These are phyloP conservation scores for Lentinula lateritia DNA, from an alignment of 768 basidiomycete genomes.

Conservation along the genomic window DNA sequence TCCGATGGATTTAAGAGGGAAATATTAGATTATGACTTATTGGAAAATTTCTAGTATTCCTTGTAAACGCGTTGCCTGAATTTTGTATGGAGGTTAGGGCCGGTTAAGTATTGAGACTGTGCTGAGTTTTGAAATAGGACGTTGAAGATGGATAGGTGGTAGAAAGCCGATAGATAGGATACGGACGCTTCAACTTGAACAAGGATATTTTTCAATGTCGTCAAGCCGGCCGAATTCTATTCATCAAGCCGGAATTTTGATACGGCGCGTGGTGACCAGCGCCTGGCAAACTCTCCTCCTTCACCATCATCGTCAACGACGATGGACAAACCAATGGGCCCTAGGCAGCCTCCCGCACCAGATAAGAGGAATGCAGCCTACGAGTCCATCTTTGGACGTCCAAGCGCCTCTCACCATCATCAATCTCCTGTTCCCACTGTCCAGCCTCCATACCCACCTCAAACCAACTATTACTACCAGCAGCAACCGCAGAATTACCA, in stretches of 20 bases:
- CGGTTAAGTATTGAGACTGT: too few species aligned
- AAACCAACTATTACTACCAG: constrained; percentile 19
- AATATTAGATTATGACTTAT: too few species aligned
- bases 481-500: constrained; percentile 27
- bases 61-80: too few species aligned
- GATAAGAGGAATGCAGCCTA: constrained; percentile 81
- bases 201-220: too few species aligned
- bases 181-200: too few species aligned
- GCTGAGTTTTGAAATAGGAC: too few species aligned
- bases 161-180: too few species aligned
- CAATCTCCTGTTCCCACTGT: constrained; percentile 17
- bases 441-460: constrained; percentile 14
- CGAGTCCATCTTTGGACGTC: constrained; percentile 83
- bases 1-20: too few species aligned
- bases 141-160: too few species aligned
- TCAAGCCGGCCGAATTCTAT: neutral
- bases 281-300: constrained; percentile 1
- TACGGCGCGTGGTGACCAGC: constrained; percentile 2
- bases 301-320: constrained; percentile 7
- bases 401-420: constrained; percentile 52
- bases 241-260: neutral
- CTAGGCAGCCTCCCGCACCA: constrained; percentile 36
- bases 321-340: constrained; percentile 57
- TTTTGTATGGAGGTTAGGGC: too few species aligned
- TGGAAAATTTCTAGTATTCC: too few species aligned